Evolutionary conservation across 1,139 yeast genomes (phyloP).

Genomic region (Casaregolazyma lundiana): DNA sequence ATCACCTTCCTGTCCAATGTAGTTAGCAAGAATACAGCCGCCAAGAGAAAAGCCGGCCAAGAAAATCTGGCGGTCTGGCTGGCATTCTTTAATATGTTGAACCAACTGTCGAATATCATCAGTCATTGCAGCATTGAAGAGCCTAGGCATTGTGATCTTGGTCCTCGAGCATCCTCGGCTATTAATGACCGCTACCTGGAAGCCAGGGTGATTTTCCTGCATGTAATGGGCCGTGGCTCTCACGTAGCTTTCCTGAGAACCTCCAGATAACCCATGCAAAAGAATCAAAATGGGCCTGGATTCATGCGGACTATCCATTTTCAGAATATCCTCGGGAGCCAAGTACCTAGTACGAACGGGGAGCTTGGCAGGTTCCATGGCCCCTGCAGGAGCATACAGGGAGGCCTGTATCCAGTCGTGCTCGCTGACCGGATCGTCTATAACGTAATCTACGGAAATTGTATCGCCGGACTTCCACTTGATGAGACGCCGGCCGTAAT

Average conservation of each 20-base stretch:
- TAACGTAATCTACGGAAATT: slow-evolving; percentile 74
- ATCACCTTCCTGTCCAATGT: slow-evolving; percentile 66
- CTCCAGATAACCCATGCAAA: slow-evolving; percentile 86
- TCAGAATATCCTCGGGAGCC: slow-evolving; percentile 45
- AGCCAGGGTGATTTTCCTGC: slow-evolving; percentile 26
- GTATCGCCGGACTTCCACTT: slow-evolving; percentile 52
- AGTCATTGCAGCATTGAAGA: slow-evolving; percentile 73
- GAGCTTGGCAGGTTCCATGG: slow-evolving; percentile 57
- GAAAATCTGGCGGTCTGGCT: slow-evolving; percentile 71
- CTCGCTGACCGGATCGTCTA: slow-evolving; percentile 43
- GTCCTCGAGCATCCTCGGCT: slow-evolving; percentile 87
- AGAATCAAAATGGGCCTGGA: slow-evolving; percentile 62
- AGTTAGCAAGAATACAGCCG: slow-evolving; percentile 73
- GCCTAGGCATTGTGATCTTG: slow-evolving; percentile 64
- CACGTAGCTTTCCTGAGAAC: slow-evolving; percentile 84
- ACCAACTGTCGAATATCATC: slow-evolving; percentile 64
- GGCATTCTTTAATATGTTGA: slow-evolving; percentile 46
- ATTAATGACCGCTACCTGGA: slow-evolving; percentile 73
- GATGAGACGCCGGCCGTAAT: slow-evolving; percentile 73
- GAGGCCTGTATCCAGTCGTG: slow-evolving; percentile 47
- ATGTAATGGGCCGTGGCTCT: slow-evolving; percentile 45
- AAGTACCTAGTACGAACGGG: slow-evolving; percentile 78
- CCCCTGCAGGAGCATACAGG: slow-evolving; percentile 51
- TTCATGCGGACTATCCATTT: slow-evolving; percentile 31
- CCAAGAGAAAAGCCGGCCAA: slow-evolving; percentile 86